Percentiles rank a stretch among this genome's conserved stretches.
These are phyloP conservation scores for Scutellaria minor DNA, from an alignment of 257 asterid genomes.

Conservation along the genomic window DNA sequence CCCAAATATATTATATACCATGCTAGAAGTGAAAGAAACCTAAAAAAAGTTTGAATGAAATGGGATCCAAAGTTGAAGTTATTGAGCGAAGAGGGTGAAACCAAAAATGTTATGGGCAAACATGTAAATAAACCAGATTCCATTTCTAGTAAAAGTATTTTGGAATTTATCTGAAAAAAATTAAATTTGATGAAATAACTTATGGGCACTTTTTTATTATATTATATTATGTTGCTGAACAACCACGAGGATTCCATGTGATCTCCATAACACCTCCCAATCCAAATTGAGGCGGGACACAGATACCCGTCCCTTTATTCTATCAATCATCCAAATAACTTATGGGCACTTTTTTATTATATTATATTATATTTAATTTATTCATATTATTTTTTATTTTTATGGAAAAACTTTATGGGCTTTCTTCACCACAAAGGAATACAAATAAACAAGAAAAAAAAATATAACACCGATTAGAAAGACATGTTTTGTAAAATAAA, in stretches of 20 bases:
- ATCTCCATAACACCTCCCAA: conserved; percentile 27
- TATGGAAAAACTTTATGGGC: no score
- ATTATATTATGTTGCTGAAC: conserved; percentile 24
- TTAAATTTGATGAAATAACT: neutral
- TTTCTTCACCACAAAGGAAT: no score
- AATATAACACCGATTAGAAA: no score
- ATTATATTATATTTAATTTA: no score
- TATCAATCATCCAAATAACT: no score
- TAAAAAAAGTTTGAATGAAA: neutral
- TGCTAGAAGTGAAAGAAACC: neutral
- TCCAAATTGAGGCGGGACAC: conserved; percentile 39
- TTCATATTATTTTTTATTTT: no score
- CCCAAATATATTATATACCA: no score
- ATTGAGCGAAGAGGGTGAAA: neutral
- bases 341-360: no score
- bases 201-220: no score
- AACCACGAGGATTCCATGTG: conserved; percentile 40
- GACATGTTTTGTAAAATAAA: no score
- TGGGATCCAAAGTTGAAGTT: conserved; percentile 35
- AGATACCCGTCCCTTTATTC: neutral
- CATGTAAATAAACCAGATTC: conserved; percentile 26
- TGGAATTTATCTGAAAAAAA: neutral
- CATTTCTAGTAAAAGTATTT: conserved; percentile 19
- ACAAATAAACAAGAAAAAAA: no score
- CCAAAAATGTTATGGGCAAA: conserved; percentile 33